These are phyloP conservation scores for Geotrichum aggregatum DNA, from an alignment of 1,139 yeast genomes.

Conservation along the genomic window DNA sequence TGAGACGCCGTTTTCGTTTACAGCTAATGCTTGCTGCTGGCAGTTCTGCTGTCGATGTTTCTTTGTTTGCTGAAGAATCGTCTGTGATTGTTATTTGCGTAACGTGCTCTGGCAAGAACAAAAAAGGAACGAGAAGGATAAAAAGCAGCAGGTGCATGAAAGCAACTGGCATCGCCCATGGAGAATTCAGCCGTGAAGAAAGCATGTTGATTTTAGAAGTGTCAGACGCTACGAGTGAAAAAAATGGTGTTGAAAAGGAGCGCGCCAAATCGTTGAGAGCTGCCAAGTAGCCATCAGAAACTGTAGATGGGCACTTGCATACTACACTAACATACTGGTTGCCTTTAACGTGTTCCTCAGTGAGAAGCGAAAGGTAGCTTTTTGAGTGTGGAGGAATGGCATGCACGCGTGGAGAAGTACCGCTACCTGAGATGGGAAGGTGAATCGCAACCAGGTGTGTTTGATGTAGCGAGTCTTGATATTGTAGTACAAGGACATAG, in stretches of 20 bases:
- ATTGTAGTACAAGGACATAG: conserved; percentile 7
- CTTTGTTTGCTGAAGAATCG: too few relatives aligned
- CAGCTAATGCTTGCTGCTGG: background rate
- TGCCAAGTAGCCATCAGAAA: conserved; percentile 13
- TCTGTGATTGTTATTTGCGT: conserved; percentile 5
- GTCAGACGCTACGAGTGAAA: conserved; percentile 26
- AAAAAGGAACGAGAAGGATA: conserved; percentile 25
- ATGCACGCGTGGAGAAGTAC: background rate
- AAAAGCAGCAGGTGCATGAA: conserved; percentile 26
- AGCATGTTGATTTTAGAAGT: conserved; percentile 24
- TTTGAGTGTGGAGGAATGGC: conserved; percentile 3
- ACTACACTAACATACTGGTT: background rate
- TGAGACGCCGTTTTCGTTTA: background rate
- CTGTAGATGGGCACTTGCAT: conserved; percentile 12
- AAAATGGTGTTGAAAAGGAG: conserved; percentile 26
- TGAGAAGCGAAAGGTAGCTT: conserved; percentile 3
- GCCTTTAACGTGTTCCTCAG: background rate
- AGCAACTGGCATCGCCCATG: conserved; percentile 30
- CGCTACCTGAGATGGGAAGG: background rate
- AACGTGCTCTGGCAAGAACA: conserved; percentile 22
- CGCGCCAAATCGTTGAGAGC: conserved; percentile 24
- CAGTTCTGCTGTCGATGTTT: too few relatives aligned
- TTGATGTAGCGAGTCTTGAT: conserved; percentile 6
- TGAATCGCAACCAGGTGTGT: conserved; percentile 13
- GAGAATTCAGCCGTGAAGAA: conserved; percentile 26